Conservation (phyloP, 1,284 basidiomycete species). For the Cutaneotrichosporon sp. region DNA sequence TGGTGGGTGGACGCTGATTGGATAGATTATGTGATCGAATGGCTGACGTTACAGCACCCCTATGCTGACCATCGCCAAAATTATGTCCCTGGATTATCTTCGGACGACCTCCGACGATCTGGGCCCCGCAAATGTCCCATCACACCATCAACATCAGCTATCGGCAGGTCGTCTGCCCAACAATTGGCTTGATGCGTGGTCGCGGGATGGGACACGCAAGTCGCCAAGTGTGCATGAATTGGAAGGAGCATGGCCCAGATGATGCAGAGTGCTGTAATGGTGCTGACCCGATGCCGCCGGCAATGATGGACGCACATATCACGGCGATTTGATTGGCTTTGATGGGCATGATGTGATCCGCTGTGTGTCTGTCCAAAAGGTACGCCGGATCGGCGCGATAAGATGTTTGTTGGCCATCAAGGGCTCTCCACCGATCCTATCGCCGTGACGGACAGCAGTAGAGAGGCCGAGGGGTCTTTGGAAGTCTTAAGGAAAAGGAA, state of each 20-base stretch:
- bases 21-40: not conserved
- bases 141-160: too few relatives aligned
- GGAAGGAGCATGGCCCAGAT: too few relatives aligned
- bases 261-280: not conserved
- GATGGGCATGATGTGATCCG: not conserved
- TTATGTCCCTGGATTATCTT: not conserved
- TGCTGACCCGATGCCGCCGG: not conserved
- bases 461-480: not conserved
- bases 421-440: not conserved
- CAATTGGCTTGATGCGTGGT: too few relatives aligned
- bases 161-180: too few relatives aligned
- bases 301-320: not conserved
- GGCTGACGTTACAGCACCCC: not conserved
- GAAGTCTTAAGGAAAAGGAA: too few relatives aligned
- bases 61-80: too few relatives aligned
- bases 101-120: not conserved
- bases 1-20: not conserved
- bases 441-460: too few relatives aligned
- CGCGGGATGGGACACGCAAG: too few relatives aligned
- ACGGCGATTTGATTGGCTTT: not conserved
- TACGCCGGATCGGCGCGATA: not conserved
- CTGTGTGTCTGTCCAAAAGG: not conserved
- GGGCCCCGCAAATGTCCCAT: not conserved
- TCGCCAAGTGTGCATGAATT: too few relatives aligned
- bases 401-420: not conserved